phyloP scores from a whole-genome alignment of 768 basidiomycete genomes.

The Calvatia gigantea region DNA sequence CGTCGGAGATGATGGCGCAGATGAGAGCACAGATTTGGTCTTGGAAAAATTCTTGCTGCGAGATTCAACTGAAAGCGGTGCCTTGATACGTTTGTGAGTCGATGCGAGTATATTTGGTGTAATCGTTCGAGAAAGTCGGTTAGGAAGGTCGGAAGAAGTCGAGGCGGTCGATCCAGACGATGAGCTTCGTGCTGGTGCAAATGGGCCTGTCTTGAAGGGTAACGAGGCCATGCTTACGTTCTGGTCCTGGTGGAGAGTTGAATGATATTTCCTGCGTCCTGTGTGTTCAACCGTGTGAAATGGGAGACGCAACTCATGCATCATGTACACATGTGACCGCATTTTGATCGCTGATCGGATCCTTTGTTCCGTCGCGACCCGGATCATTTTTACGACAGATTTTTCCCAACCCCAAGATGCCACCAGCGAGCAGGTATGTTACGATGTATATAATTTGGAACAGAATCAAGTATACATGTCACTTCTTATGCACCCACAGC shows the following conservation, averaged over 20 bases:
- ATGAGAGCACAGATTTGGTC: conserved; percentile 34
- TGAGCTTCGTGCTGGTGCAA: conserved; percentile 10
- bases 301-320: not conserved
- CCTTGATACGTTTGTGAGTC: conserved; percentile 68
- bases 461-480: too few relatives aligned
- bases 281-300: conserved; percentile 9
- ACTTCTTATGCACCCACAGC: too few relatives aligned
- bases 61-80: conserved; percentile 48
- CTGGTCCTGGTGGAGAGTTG: not conserved
- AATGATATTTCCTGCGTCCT: not conserved
- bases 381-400: too few relatives aligned
- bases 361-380: not conserved
- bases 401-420: too few relatives aligned
- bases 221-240: conserved; percentile 10
- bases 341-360: not conserved
- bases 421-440: too few relatives aligned
- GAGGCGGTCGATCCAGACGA: conserved; percentile 19
- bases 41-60: conserved; percentile 25
- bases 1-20: conserved; percentile 54
- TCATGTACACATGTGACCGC: not conserved
- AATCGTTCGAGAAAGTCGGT: conserved; percentile 29
- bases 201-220: conserved; percentile 1
- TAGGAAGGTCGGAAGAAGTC: conserved; percentile 21
- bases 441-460: too few relatives aligned
- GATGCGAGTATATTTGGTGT: conserved; percentile 29